These are phyloP conservation scores for Saccharomyces eubayanus DNA, from an alignment of 805 yeast genomes.

Conservation along the genomic window DNA sequence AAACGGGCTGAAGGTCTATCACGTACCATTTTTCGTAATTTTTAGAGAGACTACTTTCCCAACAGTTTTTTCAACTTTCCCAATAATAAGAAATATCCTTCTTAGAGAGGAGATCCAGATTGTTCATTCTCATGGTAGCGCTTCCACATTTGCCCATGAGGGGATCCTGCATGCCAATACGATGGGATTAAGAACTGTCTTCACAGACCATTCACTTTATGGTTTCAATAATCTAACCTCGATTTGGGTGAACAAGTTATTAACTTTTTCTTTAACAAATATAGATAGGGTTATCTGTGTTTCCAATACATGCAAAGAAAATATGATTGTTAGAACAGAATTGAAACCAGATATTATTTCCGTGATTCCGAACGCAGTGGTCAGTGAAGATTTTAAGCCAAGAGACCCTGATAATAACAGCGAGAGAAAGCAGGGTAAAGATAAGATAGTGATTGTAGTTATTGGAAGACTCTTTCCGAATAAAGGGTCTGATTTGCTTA, in stretches of 20 bases:
- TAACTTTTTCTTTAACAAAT: constrained; percentile 76
- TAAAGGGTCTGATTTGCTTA: constrained; percentile 86
- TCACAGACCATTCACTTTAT: constrained; percentile 92
- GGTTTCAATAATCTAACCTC: constrained; percentile 85
- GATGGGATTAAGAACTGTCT: constrained; percentile 85
- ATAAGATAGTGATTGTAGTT: constrained; percentile 73
- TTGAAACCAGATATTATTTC: constrained; percentile 70
- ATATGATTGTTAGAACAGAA: constrained; percentile 81
- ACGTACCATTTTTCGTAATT: constrained; percentile 74
- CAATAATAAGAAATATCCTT: constrained; percentile 74
- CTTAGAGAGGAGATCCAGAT: constrained; percentile 80
- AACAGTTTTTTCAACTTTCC: constrained; percentile 80
- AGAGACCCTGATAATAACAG: constrained; percentile 2
- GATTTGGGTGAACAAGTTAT: constrained; percentile 75
- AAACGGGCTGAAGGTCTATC: constrained; percentile 88
- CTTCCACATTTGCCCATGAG: constrained; percentile 80
- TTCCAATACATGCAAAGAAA: constrained; percentile 92
- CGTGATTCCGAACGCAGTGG: constrained; percentile 94
- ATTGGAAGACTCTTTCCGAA: constrained; percentile 90
- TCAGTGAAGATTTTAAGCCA: constrained; percentile 72
- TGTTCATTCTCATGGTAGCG: constrained; percentile 92
- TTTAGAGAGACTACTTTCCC: constrained; percentile 83
- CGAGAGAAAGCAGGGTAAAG: constrained; percentile 2
- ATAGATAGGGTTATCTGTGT: constrained; percentile 94
- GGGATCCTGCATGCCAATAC: constrained; percentile 85